These are phyloP conservation scores for Tylopilus vinaceipallidus DNA, from an alignment of 768 basidiomycete genomes.

Conservation along the genomic window DNA sequence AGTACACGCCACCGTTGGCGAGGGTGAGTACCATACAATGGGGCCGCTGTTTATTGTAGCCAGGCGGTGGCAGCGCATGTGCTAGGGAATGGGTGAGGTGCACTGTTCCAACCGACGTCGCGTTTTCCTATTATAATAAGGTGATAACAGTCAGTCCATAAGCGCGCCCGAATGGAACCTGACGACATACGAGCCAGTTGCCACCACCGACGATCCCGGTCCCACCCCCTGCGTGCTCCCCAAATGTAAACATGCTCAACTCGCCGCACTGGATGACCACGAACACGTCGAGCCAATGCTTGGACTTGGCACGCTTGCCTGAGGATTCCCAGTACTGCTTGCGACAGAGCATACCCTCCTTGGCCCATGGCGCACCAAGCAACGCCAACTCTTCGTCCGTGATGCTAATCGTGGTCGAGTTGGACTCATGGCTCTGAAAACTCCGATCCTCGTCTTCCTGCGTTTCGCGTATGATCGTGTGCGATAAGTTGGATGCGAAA, in stretches of 20 bases:
- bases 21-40: slow-evolving; percentile 94
- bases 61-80: slow-evolving; percentile 84
- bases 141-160: slow-evolving; percentile 7
- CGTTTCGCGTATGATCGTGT: slow-evolving; percentile 93
- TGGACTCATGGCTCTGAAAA: slow-evolving; percentile 58
- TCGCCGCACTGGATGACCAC: slow-evolving; percentile 95
- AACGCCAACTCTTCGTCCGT: slow-evolving; percentile 94
- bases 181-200: slow-evolving; percentile 88
- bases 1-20: slow-evolving; percentile 87
- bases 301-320: slow-evolving; percentile 83
- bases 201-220: slow-evolving; percentile 85
- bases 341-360: slow-evolving; percentile 93
- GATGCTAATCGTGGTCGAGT: slow-evolving; percentile 77
- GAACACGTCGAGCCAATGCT: slow-evolving; percentile 92
- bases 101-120: slow-evolving; percentile 78
- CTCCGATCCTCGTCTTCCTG: slow-evolving; percentile 86
- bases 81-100: slow-evolving; percentile 85
- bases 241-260: slow-evolving; percentile 95
- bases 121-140: slow-evolving; percentile 76
- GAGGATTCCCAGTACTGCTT: slow-evolving; percentile 92
- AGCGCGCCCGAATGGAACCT: not conserved
- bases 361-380: slow-evolving; percentile 97
- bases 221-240: slow-evolving; percentile 61
- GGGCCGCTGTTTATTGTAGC: slow-evolving; percentile 87
- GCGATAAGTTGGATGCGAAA: slow-evolving; percentile 92